Evolutionary conservation across 352 stramenopile species (phyloP).

Genomic region (Globisporangium lucens): DNA sequence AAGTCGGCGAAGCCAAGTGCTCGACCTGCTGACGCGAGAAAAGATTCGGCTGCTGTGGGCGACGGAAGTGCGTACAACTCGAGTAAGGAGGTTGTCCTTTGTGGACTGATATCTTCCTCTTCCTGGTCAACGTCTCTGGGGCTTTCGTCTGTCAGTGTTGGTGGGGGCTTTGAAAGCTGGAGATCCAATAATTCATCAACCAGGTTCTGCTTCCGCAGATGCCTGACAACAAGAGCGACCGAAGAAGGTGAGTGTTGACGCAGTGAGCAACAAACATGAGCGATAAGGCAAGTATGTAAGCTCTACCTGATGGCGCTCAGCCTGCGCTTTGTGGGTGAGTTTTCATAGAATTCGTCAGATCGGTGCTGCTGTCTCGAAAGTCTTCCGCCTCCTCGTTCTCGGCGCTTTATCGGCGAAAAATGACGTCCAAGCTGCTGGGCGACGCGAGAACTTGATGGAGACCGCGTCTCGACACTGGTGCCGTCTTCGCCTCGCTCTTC

Average conservation of each 20-base stretch:
- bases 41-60: conserved; percentile 17
- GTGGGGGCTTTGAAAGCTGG: neutral
- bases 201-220: conserved; percentile 18
- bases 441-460: neutral
- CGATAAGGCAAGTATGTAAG: neutral
- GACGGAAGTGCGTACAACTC: conserved; percentile 43
- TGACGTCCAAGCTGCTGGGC: neutral
- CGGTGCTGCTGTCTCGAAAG: neutral
- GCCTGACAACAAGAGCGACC: conserved; percentile 12
- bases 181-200: conserved; percentile 13
- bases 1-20: conserved; percentile 37
- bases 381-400: too few relatives aligned
- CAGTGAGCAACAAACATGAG: neutral
- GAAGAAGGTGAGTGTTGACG: neutral
- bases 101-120: neutral
- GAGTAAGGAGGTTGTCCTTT: conserved; percentile 24
- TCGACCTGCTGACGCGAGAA: conserved; percentile 21
- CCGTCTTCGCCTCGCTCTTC: neutral
- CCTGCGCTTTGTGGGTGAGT: conserved; percentile 29
- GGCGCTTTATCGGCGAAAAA: neutral
- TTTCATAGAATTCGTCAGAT: conserved; percentile 5
- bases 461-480: neutral
- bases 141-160: neutral
- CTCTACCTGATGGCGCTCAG: conserved; percentile 25
- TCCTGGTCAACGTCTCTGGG: neutral